Evolutionary conservation across 2,329 filamentous ascomycete genomes (phyloP).

Genomic region (Calonectria henricotiae): DNA sequence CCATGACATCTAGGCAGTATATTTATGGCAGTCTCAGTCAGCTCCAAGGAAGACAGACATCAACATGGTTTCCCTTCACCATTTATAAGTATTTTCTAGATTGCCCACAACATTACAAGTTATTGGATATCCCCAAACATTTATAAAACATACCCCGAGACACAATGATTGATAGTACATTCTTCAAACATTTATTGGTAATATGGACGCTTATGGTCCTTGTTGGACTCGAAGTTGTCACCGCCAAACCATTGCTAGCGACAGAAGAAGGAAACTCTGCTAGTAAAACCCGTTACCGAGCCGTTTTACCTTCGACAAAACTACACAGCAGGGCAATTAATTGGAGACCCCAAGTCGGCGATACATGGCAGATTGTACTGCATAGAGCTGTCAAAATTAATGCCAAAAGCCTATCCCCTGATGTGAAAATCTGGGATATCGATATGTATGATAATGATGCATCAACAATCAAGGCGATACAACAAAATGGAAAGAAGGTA

Average conservation of each 20-base stretch:
- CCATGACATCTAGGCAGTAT: background rate
- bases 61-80: background rate
- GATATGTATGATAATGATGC: constrained; percentile 71
- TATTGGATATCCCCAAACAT: background rate
- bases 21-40: background rate
- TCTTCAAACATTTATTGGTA: background rate
- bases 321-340: background rate
- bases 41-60: background rate
- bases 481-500: constrained; percentile 72
- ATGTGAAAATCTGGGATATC: constrained; percentile 68
- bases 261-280: background rate
- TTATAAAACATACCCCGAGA: background rate
- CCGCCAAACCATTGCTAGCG: background rate
- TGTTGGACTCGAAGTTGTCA: background rate
- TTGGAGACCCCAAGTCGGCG: constrained; percentile 70
- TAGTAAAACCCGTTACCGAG: background rate
- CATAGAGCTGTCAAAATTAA: constrained; percentile 62
- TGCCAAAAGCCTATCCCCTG: constrained; percentile 57
- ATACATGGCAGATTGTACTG: constrained; percentile 78
- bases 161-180: background rate
- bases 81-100: background rate
- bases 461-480: constrained; percentile 68
- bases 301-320: background rate
- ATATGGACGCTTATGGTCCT: background rate
- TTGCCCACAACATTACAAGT: too few species aligned